Conservation (phyloP, 225 moss, liverwort and hornwort genomes). For the Physcomitrellopsis africana region DNA sequence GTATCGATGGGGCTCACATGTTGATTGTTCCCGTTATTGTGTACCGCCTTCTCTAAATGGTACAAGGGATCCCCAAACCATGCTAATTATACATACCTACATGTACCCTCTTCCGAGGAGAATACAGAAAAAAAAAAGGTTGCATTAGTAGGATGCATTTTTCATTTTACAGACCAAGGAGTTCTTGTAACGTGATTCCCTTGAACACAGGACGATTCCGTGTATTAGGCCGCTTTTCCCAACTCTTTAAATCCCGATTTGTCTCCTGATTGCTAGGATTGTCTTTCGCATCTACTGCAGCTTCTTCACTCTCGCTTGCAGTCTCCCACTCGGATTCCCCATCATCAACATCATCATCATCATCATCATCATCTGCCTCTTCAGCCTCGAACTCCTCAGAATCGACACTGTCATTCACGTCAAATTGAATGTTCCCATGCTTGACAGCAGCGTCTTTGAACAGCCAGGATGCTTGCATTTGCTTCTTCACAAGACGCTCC, state of each 20-base stretch:
- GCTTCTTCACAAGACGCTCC: slow-evolving; percentile 90
- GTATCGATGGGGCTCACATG: slow-evolving; percentile 19
- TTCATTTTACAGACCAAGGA: slow-evolving; percentile 69
- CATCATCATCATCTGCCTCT: slow-evolving; percentile 58
- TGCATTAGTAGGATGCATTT: slow-evolving; percentile 58
- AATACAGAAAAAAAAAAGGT: slow-evolving; percentile 16
- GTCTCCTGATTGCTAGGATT: slow-evolving; percentile 43
- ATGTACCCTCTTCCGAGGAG: slow-evolving; percentile 8
- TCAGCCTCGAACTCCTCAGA: slow-evolving; percentile 56
- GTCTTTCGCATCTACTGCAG: slow-evolving; percentile 36
- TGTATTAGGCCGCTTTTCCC: slow-evolving; percentile 34
- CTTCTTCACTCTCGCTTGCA: slow-evolving; percentile 80
- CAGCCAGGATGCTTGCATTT: slow-evolving; percentile 97
- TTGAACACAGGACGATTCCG: slow-evolving; percentile 60
- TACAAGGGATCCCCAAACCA: slow-evolving; percentile 43
- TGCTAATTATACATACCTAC: slow-evolving; percentile 34
- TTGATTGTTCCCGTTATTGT: slow-evolving; percentile 39
- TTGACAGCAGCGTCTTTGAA: slow-evolving; percentile 79
- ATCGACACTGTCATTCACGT: slow-evolving; percentile 54
- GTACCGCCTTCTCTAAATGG: slow-evolving; percentile 41
- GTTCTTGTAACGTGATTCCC: slow-evolving; percentile 73
- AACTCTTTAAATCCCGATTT: slow-evolving; percentile 46
- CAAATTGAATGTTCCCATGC: slow-evolving; percentile 82
- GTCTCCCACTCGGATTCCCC: slow-evolving; percentile 94
- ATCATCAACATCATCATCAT: slow-evolving; percentile 43